Evolutionary conservation across 306 rosid genomes (phyloP), one percentile per base, ranked within the genome.

Genomic region (Prunus persica): DNA sequence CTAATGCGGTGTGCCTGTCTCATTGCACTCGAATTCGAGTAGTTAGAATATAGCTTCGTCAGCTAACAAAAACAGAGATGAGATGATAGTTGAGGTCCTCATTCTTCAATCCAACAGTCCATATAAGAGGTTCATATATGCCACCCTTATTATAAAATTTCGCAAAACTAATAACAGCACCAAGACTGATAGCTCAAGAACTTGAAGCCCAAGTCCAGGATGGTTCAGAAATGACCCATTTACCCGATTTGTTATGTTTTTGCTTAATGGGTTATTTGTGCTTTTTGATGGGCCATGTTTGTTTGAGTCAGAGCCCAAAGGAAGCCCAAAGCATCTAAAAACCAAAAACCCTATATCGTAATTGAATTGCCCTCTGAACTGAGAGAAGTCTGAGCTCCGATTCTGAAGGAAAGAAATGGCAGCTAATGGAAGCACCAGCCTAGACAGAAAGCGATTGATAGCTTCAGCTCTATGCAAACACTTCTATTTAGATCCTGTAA

Each of bases 401-500:
- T 20, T 22, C 15, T 54, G 78, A 64, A 56, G 75, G 71, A 65
- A n/a, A 71, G 38, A n/a, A 64, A 95, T 95, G 97, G 97, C 85
- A 69, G 62, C 84, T 9, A 82, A 30, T 50, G 83, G 78, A 69
- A 82, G 74, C 66, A 65, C 64, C 24, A 50, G 67, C 45, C 52
- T 60, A 10, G 63, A 43, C 77, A 89, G 88, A 81, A 88, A 82
- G 41, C 86, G 88, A 66, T 77, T 81, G 68, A 74, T 90, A 56
- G 82, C 70, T 27, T 77, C 80, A 22, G 92, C 91, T 83, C 89
- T 92, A 71, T 83, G 81, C 78, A 88, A 86, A 45, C 76, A 84
- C 86, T 69, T 87, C 72, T 72, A 90, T 54, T 55, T 92, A 77
- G 89, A 95, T 79, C 80, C 86, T 69, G 98, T 95, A 82, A 89